Conservation (phyloP, 257 asterid genomes). For the Striga asiatica region DNA sequence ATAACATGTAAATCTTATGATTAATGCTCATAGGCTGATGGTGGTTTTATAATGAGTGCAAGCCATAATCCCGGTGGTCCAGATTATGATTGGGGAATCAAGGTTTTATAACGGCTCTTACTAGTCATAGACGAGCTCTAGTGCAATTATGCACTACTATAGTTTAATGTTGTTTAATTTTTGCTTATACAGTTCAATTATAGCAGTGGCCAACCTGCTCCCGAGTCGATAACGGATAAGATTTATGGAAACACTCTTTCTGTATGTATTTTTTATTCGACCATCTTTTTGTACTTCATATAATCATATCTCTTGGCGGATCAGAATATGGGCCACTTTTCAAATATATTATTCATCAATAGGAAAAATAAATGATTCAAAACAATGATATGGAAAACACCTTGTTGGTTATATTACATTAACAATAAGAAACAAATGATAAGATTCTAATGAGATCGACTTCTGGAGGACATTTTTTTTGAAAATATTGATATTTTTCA, state of each 20-base stretch:
- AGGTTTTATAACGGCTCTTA: constrained; percentile 36
- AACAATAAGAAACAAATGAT: too few species aligned
- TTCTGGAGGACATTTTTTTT: too few species aligned
- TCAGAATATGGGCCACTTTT: too few species aligned
- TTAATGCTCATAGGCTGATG: constrained; percentile 58
- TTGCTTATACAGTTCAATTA: constrained; percentile 69
- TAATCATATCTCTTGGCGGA: background rate
- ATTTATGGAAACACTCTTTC: constrained; percentile 95
- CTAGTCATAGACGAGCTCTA: background rate
- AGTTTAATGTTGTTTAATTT: background rate
- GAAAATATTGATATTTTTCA: too few species aligned
- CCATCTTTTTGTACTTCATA: constrained; percentile 3
- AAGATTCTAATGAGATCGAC: too few species aligned
- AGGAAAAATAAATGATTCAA: too few species aligned
- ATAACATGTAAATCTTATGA: background rate
- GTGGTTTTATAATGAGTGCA: constrained; percentile 97
- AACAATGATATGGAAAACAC: too few species aligned
- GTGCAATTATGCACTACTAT: background rate
- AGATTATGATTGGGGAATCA: constrained; percentile 97
- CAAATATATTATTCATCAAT: background rate
- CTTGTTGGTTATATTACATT: too few species aligned
- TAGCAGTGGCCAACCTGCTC: constrained; percentile 99
- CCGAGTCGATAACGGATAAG: constrained; percentile 93
- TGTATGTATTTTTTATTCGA: constrained; percentile 36
- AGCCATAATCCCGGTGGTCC: constrained; percentile 99